Evolutionary conservation across 805 yeast species (phyloP), one percentile per base, ranked within the genome.

Genomic region (Hanseniaspora pseudoguilliermondii): DNA sequence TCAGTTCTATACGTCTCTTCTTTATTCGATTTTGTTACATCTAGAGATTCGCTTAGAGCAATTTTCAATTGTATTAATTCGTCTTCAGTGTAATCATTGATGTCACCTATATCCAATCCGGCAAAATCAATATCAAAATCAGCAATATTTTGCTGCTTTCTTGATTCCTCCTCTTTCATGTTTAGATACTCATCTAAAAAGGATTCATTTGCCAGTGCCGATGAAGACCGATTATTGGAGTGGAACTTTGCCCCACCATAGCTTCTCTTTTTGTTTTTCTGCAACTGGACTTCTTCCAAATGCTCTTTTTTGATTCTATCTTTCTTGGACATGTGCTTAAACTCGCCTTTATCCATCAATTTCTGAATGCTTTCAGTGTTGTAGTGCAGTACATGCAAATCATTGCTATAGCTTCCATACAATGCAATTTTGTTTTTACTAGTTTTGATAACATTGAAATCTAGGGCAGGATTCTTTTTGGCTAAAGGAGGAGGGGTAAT

Each of bases 1-100:
- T 55, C 52, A 13, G 35, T 35, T 47, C 38, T 23, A 6, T 35
- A 15, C 8, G 32, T 18, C 6, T 23, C 52, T 16, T 20, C 34
- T 15, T 35, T 39, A 13, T 15, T 40, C 1, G 43, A 25, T 2
- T 60, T 53, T 54, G 62, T 62, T 10, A 20, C 10, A 16, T 15
- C 23, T 20, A 52, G 15, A 2, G 72, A 69, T 55, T 69, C 72
- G 61, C 68, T 58, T 29, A 69, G 48, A 2, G 72, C 72, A 48
- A 69, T 68, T 51, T 62, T 58, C 43, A 68, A 55, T 46, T 66
- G 68, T 10, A 65, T 47, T 29, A 68, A 67, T 21, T 69, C 70
- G 32, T 66, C 68, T 39, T 67, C 68, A 3, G 38, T 49, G 29
- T 42, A 42, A 23, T 29, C 29, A 20, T 47, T 52, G 11, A 47